phyloP scores from a whole-genome alignment of 352 stramenopile genomes.

The Globisporangium paddicum region DNA sequence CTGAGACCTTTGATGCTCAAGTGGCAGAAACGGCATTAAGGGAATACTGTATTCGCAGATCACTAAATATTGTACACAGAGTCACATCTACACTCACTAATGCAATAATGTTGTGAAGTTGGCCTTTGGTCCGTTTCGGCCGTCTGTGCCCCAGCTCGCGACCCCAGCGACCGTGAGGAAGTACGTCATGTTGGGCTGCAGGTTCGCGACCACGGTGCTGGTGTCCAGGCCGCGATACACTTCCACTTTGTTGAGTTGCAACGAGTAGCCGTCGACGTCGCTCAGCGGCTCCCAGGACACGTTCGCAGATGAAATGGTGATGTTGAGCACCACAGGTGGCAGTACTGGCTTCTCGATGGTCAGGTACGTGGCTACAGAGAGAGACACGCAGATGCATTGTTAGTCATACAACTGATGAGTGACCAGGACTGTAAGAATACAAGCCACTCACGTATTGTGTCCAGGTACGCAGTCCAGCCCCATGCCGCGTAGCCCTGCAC shows the following conservation, averaged over 20 bases:
- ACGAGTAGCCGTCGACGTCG: constrained; percentile 60
- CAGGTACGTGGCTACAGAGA: constrained; percentile 49
- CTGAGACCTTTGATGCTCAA: too few species aligned
- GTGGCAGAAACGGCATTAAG: neutral
- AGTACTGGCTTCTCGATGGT: constrained; percentile 36
- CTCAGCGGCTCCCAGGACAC: constrained; percentile 48
- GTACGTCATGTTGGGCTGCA: constrained; percentile 69
- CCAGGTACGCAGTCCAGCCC: constrained; percentile 69
- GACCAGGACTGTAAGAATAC: neutral
- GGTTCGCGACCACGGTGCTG: constrained; percentile 25
- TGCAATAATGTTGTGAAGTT: constrained; percentile 63
- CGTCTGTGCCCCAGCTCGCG: constrained; percentile 55
- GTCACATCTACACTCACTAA: neutral
- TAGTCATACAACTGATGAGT: neutral
- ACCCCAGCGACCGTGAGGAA: constrained; percentile 68
- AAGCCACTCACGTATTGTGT: constrained; percentile 43
- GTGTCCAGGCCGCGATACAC: constrained; percentile 56
- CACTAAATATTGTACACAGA: neutral
- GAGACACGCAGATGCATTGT: neutral
- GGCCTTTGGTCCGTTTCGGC: constrained; percentile 35
- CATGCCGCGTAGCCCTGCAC: constrained; percentile 73
- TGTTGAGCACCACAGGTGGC: constrained; percentile 27
- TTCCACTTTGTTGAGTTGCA: constrained; percentile 72
- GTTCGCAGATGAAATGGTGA: constrained; percentile 32
- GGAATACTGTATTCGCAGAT: neutral